A percentile compares a stretch with the other conserved stretches of the same genome.
phyloP scores from a whole-genome alignment of 2,329 filamentous ascomycete genomes.

The Paracorniculantispora psalliotae region DNA sequence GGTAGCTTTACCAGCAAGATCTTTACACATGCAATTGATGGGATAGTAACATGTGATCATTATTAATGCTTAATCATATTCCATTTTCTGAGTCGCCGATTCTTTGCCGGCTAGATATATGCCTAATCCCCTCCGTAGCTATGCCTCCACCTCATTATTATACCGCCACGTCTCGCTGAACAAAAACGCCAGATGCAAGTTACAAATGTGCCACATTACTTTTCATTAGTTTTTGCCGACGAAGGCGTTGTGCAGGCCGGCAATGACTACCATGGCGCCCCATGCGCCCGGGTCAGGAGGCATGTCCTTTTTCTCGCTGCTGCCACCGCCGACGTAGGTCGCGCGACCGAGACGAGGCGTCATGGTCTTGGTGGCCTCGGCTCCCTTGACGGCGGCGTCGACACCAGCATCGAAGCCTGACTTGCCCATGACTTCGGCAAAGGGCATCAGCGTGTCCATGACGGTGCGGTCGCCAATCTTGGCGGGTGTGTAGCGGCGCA shows the following conservation, averaged over 20 bases:
- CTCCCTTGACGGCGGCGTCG: constrained; percentile 53
- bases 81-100: background rate
- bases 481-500: constrained; percentile 50
- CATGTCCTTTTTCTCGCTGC: constrained; percentile 43
- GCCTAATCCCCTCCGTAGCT: background rate
- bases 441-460: constrained; percentile 53
- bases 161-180: background rate
- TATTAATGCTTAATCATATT: background rate
- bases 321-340: constrained; percentile 63
- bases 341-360: constrained; percentile 61
- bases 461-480: constrained; percentile 52
- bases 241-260: constrained; percentile 30
- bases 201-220: background rate
- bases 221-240: background rate
- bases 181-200: constrained; percentile 7
- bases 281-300: constrained; percentile 68
- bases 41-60: too few species aligned
- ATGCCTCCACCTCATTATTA: background rate
- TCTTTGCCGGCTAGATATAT: background rate
- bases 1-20: too few species aligned
- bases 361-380: constrained; percentile 60
- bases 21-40: background rate
- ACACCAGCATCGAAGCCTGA: constrained; percentile 52
- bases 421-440: constrained; percentile 42
- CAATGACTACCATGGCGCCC: constrained; percentile 57